These are phyloP conservation scores for Pichia kluyveri DNA, from an alignment of 805 yeast species.

Conservation along the genomic window DNA sequence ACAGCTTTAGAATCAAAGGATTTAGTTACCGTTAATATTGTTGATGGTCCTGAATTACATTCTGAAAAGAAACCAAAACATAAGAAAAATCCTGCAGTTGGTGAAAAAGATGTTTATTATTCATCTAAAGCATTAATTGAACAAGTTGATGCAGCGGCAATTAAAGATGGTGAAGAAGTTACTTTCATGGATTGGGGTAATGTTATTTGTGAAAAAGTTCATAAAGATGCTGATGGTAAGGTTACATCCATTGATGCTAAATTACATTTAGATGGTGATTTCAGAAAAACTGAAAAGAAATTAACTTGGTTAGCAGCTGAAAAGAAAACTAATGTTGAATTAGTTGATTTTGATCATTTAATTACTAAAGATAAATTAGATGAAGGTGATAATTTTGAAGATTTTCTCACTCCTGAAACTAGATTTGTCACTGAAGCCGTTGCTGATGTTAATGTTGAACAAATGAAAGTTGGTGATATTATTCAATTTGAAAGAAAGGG, in stretches of 20 bases:
- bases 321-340: conserved; percentile 63
- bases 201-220: conserved; percentile 64
- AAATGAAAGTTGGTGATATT: conserved; percentile 76
- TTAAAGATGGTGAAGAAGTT: conserved; percentile 77
- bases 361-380: conserved; percentile 92
- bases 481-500: conserved; percentile 97
- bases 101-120: conserved; percentile 69
- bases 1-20: conserved; percentile 62
- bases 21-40: conserved; percentile 61
- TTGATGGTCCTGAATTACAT: conserved; percentile 59
- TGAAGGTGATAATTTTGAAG: conserved; percentile 89
- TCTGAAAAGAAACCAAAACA: conserved; percentile 81
- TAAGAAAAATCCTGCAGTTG: conserved; percentile 90
- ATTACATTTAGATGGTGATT: conserved; percentile 89
- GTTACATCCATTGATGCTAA: conserved; percentile 65
- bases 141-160: conserved; percentile 68
- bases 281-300: conserved; percentile 92
- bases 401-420: conserved; percentile 80
- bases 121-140: conserved; percentile 62
- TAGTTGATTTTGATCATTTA: conserved; percentile 89
- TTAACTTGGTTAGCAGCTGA: conserved; percentile 88
- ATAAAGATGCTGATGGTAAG: conserved; percentile 44
- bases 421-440: conserved; percentile 71
- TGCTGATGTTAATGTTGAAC: conserved; percentile 72
- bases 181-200: conserved; percentile 99